Evolutionary conservation across 2,329 filamentous ascomycete genomes (phyloP).

Genomic region (Aspergillus sp.): DNA sequence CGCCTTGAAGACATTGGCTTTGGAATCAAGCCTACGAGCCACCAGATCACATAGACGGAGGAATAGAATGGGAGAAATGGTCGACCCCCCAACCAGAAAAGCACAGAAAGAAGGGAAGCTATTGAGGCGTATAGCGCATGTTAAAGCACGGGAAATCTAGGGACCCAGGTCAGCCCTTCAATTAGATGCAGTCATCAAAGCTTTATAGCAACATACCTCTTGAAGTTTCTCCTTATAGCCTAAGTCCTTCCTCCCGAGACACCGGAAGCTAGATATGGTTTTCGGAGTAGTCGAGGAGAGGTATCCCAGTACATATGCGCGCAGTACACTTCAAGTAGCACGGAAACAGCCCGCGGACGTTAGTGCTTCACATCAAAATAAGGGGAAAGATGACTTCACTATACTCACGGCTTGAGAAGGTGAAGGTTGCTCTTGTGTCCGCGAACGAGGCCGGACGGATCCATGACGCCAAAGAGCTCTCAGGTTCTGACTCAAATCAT

Average conservation of each 20-base stretch:
- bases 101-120: constrained; percentile 50
- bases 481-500: constrained; percentile 16
- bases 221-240: constrained; percentile 26
- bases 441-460: constrained; percentile 16
- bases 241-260: constrained; percentile 26
- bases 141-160: constrained; percentile 35
- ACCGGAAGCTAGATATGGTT: constrained; percentile 34
- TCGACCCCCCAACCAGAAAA: constrained; percentile 46
- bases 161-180: constrained; percentile 14
- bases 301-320: constrained; percentile 45
- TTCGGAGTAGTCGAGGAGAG: constrained; percentile 42
- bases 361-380: constrained; percentile 6
- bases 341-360: constrained; percentile 5
- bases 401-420: constrained; percentile 30
- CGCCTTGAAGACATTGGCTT: constrained; percentile 12
- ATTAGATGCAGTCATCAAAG: background rate
- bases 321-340: constrained; percentile 29
- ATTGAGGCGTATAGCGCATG: constrained; percentile 36
- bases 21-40: constrained; percentile 12
- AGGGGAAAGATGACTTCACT: constrained; percentile 3
- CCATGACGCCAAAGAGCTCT: constrained; percentile 17
- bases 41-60: constrained; percentile 20
- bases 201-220: constrained; percentile 25
- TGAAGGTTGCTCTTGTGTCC: constrained; percentile 17
- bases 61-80: constrained; percentile 34